Base-by-base conservation (phyloP, 768 basidiomycete species). In the Hydnomerulius pinastri region DNA sequence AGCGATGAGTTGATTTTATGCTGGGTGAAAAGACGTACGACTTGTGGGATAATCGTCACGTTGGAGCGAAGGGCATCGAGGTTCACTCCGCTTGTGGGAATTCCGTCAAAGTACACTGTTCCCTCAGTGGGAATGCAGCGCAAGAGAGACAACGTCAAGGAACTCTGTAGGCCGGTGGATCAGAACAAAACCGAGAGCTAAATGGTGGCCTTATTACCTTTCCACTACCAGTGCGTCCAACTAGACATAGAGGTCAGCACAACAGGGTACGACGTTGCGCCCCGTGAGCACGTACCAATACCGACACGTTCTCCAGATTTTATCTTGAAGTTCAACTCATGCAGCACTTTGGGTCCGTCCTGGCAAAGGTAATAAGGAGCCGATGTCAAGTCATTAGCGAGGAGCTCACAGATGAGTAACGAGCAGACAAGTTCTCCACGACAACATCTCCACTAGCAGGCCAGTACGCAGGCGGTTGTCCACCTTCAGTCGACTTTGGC, bases 401-500 rank as follows among this genome's bases (percentile, higher is more conserved):
- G n/a, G n/a, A 27, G 38, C 64, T 20, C 50, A 72, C 72, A 2
- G 46, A 37, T 20, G 74, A 75, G 53, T 80, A 81, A 36, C 71
- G 65, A 0, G 83, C 83, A 9, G 72, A 76, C 5, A 85, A 64
- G 25, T 76, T 71, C 50, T 84, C 76, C 1, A 82, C 76, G 6
- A 66, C 57, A 17, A 85, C 67, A 12, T 72, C 67, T 1, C 83
- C 83, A 20, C 77, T 78, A 1, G 82, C 71, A 4, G 83, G 83
- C 83, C 83, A 86, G 50, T 82, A 78, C 0, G 83, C 83, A 5
- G 83, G 82, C 4, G 83, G 83, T 21, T 74, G 61, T 4, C 76
- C 75, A 9, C 67, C 53, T 24, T 65, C 54, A 0, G 70, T 70
- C 1, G 74, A 53, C 46, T 70, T 67, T 0, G 75, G 73, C 59